Conservation (phyloP, 2,329 filamentous ascomycete genomes). For the Colletotrichum sp. region DNA sequence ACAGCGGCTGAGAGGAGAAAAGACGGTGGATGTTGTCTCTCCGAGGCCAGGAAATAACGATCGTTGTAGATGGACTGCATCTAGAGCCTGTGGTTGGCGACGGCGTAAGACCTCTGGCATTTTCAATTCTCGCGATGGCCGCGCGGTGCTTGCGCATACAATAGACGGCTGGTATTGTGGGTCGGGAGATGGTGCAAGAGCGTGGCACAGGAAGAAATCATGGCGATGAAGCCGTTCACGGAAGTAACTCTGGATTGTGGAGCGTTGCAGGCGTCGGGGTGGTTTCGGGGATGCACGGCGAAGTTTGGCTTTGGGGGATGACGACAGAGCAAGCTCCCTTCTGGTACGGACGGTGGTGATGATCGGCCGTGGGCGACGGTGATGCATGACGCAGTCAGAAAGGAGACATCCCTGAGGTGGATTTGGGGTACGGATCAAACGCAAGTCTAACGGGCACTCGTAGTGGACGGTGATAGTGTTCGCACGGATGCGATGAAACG, state of each 20-base stretch:
- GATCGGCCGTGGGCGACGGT: not conserved
- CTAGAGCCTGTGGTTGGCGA: not conserved
- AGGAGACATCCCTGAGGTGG: not conserved
- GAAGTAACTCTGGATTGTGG: not conserved
- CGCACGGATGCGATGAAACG: slow-evolving; percentile 16
- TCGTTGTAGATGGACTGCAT: not conserved
- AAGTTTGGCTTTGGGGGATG: not conserved
- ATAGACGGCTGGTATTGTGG: not conserved
- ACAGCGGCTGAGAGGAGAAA: not conserved
- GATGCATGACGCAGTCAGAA: not conserved
- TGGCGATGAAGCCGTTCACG: not conserved
- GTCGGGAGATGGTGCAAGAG: not conserved
- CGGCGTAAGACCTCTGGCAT: not conserved
- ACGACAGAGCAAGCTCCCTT: not conserved
- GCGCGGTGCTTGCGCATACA: not conserved
- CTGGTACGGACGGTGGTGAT: not conserved
- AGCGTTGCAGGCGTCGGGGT: not conserved
- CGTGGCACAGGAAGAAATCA: not conserved
- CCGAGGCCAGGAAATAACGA: not conserved
- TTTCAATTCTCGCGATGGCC: not conserved
- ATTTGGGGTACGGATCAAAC: slow-evolving; percentile 2
- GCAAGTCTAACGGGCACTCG: not conserved
- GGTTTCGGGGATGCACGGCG: not conserved
- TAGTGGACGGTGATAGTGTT: not conserved
- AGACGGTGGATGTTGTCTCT: not conserved